These are phyloP conservation scores for Lanmaoa rubissima DNA, from an alignment of 768 basidiomycete genomes.

Conservation along the genomic window DNA sequence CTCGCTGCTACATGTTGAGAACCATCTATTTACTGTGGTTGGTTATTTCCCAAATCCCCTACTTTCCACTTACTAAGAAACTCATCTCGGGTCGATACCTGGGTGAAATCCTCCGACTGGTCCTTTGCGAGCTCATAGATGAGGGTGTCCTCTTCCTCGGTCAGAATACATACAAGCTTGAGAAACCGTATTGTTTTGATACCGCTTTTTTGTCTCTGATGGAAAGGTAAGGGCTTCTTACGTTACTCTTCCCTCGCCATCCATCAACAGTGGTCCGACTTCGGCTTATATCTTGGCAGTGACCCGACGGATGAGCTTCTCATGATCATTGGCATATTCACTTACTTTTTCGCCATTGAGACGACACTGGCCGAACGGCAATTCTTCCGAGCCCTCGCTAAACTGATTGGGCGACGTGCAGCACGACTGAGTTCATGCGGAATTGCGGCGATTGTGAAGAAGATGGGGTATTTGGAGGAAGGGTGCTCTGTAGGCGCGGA, in stretches of 20 bases:
- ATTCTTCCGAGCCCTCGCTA: conserved; percentile 94
- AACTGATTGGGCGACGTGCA: conserved; percentile 84
- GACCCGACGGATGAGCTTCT: conserved; percentile 96
- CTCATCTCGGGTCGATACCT: conserved; percentile 94
- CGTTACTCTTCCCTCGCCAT: background rate
- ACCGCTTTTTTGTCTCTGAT: conserved; percentile 97
- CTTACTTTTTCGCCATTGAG: conserved; percentile 95
- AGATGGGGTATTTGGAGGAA: conserved; percentile 91
- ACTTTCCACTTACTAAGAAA: conserved; percentile 52
- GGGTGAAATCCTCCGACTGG: conserved; percentile 93
- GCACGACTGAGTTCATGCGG: conserved; percentile 93
- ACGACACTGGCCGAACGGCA: conserved; percentile 95
- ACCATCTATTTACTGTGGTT: background rate
- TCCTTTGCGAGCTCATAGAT: conserved; percentile 94
- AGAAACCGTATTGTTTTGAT: conserved; percentile 89
- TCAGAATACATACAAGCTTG: conserved; percentile 98
- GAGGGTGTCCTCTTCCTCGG: conserved; percentile 97
- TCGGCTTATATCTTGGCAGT: conserved; percentile 38
- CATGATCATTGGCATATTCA: conserved; percentile 96
- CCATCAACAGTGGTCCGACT: background rate
- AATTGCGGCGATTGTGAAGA: conserved; percentile 93
- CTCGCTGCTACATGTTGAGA: background rate
- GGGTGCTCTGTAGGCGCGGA: conserved; percentile 90
- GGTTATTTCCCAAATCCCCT: background rate
- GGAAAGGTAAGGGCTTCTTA: conserved; percentile 66